phyloP scores from a whole-genome alignment of 441 rosid species.

The Populus hybrid region DNA sequence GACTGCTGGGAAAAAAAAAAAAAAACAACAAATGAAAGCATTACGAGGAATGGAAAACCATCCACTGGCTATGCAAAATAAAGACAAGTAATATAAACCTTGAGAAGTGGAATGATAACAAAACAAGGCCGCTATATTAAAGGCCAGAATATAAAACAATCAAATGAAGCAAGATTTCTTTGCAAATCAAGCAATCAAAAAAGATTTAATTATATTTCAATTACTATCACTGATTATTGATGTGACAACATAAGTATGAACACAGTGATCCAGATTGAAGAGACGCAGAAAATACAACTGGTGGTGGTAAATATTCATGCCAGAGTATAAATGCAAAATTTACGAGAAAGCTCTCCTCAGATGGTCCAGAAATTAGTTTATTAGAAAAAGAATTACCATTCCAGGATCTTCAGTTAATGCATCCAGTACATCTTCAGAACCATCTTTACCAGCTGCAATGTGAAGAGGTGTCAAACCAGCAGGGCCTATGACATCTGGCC shows the following conservation, averaged over 20 bases:
- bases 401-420: constrained; percentile 80
- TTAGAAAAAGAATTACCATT: constrained; percentile 45
- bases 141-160: neutral
- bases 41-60: neutral
- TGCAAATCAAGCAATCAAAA: neutral
- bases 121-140: neutral
- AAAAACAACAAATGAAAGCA: neutral
- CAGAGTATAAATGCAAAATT: neutral
- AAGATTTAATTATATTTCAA: neutral
- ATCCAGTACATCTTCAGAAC: constrained; percentile 76
- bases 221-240: neutral
- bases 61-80: neutral
- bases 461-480: constrained; percentile 98
- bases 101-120: neutral
- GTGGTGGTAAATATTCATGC: neutral
- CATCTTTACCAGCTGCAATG: constrained; percentile 96
- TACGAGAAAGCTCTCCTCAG: neutral
- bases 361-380: constrained; percentile 15
- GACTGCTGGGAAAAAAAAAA: neutral
- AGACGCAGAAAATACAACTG: neutral
- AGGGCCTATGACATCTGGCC: constrained; percentile 77
- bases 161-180: neutral
- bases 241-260: neutral
- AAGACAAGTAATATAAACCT: neutral
- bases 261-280: neutral